Evolutionary conservation across 306 rosid species (phyloP).

Genomic region (Dryas drummondii): DNA sequence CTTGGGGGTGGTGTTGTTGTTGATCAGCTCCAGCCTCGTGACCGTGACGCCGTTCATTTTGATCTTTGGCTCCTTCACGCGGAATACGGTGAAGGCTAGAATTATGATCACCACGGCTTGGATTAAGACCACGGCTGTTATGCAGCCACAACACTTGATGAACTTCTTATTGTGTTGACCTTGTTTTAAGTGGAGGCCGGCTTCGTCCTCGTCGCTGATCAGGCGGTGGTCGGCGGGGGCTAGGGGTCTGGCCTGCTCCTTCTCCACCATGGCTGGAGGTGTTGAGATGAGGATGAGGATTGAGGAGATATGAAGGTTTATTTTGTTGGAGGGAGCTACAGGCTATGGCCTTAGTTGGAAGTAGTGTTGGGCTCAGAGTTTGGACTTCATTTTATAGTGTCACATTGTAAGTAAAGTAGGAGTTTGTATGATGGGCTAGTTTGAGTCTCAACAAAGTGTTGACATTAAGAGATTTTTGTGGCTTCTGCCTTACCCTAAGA

Average conservation of each 20-base stretch:
- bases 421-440: not conserved
- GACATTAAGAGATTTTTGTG: constrained; percentile 8
- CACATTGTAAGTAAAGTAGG: not conserved
- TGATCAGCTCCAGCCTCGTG: constrained; percentile 37
- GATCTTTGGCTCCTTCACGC: constrained; percentile 50
- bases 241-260: constrained; percentile 51
- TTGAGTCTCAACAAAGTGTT: not conserved
- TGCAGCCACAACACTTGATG: constrained; percentile 41
- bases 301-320: not conserved
- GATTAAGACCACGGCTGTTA: constrained; percentile 19
- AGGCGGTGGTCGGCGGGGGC: constrained; percentile 27
- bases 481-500: not conserved
- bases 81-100: constrained; percentile 49
- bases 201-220: constrained; percentile 24
- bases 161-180: constrained; percentile 18
- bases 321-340: no score
- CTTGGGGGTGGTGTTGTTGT: constrained; percentile 28
- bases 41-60: constrained; percentile 42
- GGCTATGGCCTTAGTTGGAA: no score
- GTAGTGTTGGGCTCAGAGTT: not conserved
- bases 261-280: constrained; percentile 34
- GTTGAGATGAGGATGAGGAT: not conserved
- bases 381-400: not conserved
- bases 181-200: not conserved
- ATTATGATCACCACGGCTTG: constrained; percentile 28